Evolutionary conservation across 306 rosid species (phyloP), one percentile per base, ranked within the genome.

Genomic region (Fagus sylvatica): DNA sequence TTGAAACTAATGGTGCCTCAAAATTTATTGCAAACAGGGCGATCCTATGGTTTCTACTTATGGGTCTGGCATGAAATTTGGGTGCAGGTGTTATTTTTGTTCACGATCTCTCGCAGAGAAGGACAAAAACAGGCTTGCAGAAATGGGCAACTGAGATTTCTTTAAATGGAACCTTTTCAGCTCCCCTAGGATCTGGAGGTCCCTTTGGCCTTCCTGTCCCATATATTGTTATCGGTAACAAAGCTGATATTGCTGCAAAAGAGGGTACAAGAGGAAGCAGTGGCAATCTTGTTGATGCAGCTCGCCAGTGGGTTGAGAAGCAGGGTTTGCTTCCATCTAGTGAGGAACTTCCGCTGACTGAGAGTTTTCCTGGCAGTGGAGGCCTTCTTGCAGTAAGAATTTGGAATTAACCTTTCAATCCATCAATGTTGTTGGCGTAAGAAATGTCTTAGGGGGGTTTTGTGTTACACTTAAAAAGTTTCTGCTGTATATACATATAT

Each of bases 251-350:
- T 76, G 97, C 95, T 74, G 91, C 97, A 76, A 93, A 93, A 77
- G 98, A 95, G 88, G 98, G 98, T 81, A 82, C 88, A 22, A 77
- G 89, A 84, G 98, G 90, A 87, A 96, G 99, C 83, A 91, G 91
- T 72, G 99, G 99, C 33, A 96, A 93, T 90, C 98, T 96, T 79
- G 98, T 96, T 81, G 99, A 96, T 22, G 97, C 57, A 78, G 99
- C 99, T 78, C 98, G 98, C 60, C 99, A 93, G 51, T 96, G 99
- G 99, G 99, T 93, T 22, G 99, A 93, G 87, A 96, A 93, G 90
- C 98, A 96, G 88, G 99, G 99, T 82, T 83, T 96, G 82, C 97
- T 96, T 79, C 91, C 97, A 61, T 89, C 95, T 83, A 96, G 96
- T 69, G 98, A 96, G 85, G 99, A 96, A 84, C 95, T 96, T 85